Evolutionary conservation across 805 yeast species (phyloP).

Genomic region (Ogataea methanolica): DNA sequence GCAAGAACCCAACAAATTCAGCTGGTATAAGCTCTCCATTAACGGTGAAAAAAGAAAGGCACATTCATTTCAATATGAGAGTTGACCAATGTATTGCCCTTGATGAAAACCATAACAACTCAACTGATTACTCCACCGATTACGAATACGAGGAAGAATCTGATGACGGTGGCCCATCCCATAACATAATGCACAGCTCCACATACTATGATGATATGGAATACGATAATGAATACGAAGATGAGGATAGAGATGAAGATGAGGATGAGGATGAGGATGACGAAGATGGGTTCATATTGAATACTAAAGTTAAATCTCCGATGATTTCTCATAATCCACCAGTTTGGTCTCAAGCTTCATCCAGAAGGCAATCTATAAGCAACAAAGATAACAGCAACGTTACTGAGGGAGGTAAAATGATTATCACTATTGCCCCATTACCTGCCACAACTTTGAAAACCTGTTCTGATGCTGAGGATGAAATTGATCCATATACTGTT

Average conservation of each 20-base stretch:
- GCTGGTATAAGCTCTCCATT: not conserved
- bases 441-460: constrained; percentile 89
- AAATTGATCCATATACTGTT: constrained; percentile 53
- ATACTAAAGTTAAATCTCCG: constrained; percentile 12
- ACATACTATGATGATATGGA: constrained; percentile 18
- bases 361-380: constrained; percentile 8
- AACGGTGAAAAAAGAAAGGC: constrained; percentile 44
- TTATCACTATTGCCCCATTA: constrained; percentile 65
- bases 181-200: constrained; percentile 1
- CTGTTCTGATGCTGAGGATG: constrained; percentile 57
- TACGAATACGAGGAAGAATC: constrained; percentile 19
- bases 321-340: constrained; percentile 28
- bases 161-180: constrained; percentile 20
- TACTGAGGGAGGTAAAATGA: constrained; percentile 5
- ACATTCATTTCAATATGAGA: constrained; percentile 87
- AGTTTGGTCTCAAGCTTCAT: constrained; percentile 10
- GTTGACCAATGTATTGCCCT: constrained; percentile 93
- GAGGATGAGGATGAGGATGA: constrained; percentile 23
- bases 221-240: constrained; percentile 21
- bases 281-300: constrained; percentile 24
- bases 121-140: constrained; percentile 23
- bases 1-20: constrained; percentile 1
- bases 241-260: constrained; percentile 15
- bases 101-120: constrained; percentile 29
- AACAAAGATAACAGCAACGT: not conserved